Evolutionary conservation across 2,329 filamentous ascomycete species (phyloP).

Genomic region (Gnomoniopsis sp.): DNA sequence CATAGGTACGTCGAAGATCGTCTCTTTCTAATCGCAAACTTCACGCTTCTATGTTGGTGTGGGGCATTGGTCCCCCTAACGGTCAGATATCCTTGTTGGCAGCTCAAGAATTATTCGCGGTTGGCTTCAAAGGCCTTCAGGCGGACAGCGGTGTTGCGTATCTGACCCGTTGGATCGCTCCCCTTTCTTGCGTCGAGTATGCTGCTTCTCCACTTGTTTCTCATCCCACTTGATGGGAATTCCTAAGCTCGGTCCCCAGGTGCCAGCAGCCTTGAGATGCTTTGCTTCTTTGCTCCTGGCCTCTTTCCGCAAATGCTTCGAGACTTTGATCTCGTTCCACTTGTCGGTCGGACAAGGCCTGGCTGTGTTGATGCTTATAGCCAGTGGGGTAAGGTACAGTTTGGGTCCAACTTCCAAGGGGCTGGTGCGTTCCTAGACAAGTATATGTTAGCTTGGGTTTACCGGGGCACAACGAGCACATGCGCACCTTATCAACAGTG

Average conservation of each 20-base stretch:
- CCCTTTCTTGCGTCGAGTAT: neutral
- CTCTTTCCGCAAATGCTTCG: conserved; percentile 15
- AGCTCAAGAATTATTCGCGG: too few species aligned
- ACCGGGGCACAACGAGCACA: too few species aligned
- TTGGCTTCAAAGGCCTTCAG: neutral
- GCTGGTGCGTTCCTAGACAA: conserved; percentile 6
- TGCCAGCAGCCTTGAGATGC: conserved; percentile 14
- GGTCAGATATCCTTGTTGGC: too few species aligned
- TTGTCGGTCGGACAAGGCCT: conserved; percentile 16
- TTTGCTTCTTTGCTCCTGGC: conserved; percentile 17
- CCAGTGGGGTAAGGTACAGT: conserved; percentile 12
- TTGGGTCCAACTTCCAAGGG: conserved; percentile 13
- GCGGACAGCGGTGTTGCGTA: neutral
- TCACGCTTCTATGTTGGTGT: too few species aligned
- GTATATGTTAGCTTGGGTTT: neutral
- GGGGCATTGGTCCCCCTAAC: too few species aligned
- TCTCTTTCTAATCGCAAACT: too few species aligned
- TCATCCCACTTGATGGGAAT: conserved; percentile 16
- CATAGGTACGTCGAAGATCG: too few species aligned
- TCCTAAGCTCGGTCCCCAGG: conserved; percentile 14
- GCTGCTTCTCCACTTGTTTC: conserved; percentile 10
- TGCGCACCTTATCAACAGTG: conserved; percentile 10
- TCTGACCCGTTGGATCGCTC: neutral
- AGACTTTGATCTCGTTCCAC: conserved; percentile 17
- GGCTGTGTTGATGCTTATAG: conserved; percentile 17